These are phyloP conservation scores for Centrapalus pauciflorus DNA, from an alignment of 129 eudicot genomes.

Conservation along the genomic window DNA sequence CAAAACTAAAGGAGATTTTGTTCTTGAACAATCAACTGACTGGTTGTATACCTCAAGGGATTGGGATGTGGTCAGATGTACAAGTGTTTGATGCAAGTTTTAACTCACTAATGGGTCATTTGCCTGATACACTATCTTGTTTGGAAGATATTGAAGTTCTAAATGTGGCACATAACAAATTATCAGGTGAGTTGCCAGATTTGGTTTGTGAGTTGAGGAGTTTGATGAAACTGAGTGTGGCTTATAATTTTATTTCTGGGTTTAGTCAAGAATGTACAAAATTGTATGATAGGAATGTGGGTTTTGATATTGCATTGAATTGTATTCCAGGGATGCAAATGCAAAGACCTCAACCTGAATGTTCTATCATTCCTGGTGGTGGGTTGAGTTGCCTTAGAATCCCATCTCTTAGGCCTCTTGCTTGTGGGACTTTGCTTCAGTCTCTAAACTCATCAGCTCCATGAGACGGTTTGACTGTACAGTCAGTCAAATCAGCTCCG, in stretches of 20 bases:
- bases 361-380: conserved; percentile 56
- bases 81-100: conserved; percentile 79
- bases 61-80: conserved; percentile 77
- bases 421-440: conserved; percentile 61
- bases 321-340: conserved; percentile 74
- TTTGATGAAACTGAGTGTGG: conserved; percentile 62
- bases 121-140: conserved; percentile 85
- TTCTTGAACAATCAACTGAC: conserved; percentile 75
- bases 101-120: conserved; percentile 78
- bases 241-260: conserved; percentile 91
- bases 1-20: conserved; percentile 69
- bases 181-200: conserved; percentile 82
- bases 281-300: conserved; percentile 49
- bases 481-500: not conserved
- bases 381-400: conserved; percentile 65
- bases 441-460: conserved; percentile 36
- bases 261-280: conserved; percentile 56
- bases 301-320: conserved; percentile 76
- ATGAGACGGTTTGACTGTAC: conserved; percentile 26
- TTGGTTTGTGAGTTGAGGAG: conserved; percentile 68
- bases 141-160: conserved; percentile 67
- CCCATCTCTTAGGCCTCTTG: conserved; percentile 63
- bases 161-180: conserved; percentile 70
- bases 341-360: conserved; percentile 89
- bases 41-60: conserved; percentile 88